A percentile compares a stretch with the other conserved stretches of the same genome.
These are phyloP conservation scores for Diplogelasinospora grovesii DNA, from an alignment of 495 filamentous ascomycete genomes.

Conservation along the genomic window DNA sequence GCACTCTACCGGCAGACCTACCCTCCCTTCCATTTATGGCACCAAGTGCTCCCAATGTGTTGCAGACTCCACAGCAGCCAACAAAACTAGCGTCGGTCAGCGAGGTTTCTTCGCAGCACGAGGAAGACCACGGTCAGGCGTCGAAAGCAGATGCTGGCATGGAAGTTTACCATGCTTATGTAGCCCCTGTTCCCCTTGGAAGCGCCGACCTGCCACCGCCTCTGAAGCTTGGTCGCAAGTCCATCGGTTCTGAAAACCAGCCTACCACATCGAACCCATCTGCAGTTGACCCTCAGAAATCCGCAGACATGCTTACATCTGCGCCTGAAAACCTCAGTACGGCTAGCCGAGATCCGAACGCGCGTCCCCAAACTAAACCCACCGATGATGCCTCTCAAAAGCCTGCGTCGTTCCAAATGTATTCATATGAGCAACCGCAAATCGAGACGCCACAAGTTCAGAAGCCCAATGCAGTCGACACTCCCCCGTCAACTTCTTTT, in stretches of 20 bases:
- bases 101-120: background rate
- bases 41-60: slow-evolving; percentile 4
- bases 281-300: background rate
- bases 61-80: slow-evolving; percentile 1
- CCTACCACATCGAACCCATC: background rate
- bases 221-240: slow-evolving; percentile 14
- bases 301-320: background rate
- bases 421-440: too few species aligned
- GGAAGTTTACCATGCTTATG: background rate
- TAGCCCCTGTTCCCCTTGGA: slow-evolving; percentile 7
- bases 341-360: background rate
- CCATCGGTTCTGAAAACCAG: slow-evolving; percentile 1
- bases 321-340: background rate
- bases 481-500: too few species aligned
- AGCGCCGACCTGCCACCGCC: slow-evolving; percentile 14
- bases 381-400: background rate
- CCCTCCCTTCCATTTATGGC: slow-evolving; percentile 24
- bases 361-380: slow-evolving; percentile 1
- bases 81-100: too few species aligned
- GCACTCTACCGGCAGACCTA: slow-evolving; percentile 23
- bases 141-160: background rate
- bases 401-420: too few species aligned
- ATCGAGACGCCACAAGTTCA: too few species aligned
- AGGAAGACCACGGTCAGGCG: background rate
- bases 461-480: too few species aligned